Evolutionary conservation across 108 stramenopile genomes (phyloP).

Genomic region (Hondaea fermentalgiana): DNA sequence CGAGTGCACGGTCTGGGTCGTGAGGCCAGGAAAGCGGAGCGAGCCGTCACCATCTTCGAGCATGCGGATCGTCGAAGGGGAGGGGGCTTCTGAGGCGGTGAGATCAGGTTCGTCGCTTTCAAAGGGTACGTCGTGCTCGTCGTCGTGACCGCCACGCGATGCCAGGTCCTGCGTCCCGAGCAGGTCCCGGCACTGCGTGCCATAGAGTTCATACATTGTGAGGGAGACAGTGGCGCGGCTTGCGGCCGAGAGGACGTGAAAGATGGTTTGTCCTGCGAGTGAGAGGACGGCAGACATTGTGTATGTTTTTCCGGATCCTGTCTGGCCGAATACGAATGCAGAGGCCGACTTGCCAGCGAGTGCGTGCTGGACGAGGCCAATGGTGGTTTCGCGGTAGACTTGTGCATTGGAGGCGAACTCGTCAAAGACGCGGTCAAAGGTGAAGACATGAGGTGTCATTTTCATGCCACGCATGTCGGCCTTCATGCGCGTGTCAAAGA

Average conservation of each 20-base stretch:
- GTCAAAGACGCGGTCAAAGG: conserved; percentile 50
- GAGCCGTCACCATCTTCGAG: conserved; percentile 40
- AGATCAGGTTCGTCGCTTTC: background rate
- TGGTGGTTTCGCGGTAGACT: conserved; percentile 39
- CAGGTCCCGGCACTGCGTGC: conserved; percentile 47
- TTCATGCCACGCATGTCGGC: conserved; percentile 55
- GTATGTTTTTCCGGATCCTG: conserved; percentile 48
- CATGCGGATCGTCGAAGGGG: conserved; percentile 22
- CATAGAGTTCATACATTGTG: conserved; percentile 50
- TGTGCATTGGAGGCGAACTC: conserved; percentile 48
- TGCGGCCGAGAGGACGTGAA: conserved; percentile 11
- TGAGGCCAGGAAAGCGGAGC: conserved; percentile 22
- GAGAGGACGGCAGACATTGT: conserved; percentile 49
- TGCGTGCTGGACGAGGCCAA: conserved; percentile 41
- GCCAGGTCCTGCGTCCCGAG: conserved; percentile 26
- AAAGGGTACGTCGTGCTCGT: background rate
- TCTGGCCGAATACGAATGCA: conserved; percentile 60
- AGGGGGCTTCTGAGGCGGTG: background rate
- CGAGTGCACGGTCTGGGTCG: conserved; percentile 26
- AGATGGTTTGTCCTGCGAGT: conserved; percentile 33
- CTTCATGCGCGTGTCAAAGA: conserved; percentile 56
- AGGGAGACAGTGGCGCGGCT: conserved; percentile 22
- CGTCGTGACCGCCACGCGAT: background rate
- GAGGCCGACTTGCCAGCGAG: conserved; percentile 39
- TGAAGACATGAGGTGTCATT: conserved; percentile 36